Evolutionary conservation across 257 asterid genomes (phyloP), one percentile per base, ranked within the genome.

Genomic region (Datura wrightii): DNA sequence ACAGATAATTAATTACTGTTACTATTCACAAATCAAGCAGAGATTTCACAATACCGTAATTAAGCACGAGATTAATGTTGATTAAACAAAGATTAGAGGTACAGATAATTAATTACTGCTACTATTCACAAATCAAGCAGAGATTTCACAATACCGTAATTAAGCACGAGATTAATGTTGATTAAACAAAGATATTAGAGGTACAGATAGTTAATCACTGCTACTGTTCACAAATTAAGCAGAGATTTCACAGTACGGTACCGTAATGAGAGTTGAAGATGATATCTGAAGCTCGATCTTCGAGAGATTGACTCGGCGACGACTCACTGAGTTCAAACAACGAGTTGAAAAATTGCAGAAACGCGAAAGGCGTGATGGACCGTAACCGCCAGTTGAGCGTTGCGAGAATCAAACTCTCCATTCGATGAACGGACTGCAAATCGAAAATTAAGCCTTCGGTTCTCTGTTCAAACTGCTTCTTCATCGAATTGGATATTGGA

Each of bases 381-480:
- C 95, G 89, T 92, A 90, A 87, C 50, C 95, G 90, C 95, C 93
- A 92, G 60, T 85, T 86, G 53, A 92, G 93, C 19, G 89, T 79
- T 83, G 89, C 69, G n/a, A 92, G 92, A 31, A 92, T 18, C 55
- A 92, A 82, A 39, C 34, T 86, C 87, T 90, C 95, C 95, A 92
- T 92, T 83, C 92, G 90, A 42, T 87, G 88, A 79, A 92, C 66
- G 18, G 87, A 86, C 10, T 82, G 79, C 5, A 84, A 15, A n/a
- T 91, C 88, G 11, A 92, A 88, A 84, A 83, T 87, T 16, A 87
- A 89, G 37, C 88, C 89, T 63, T 14, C 48, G 0, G 79, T 86
- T 65, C 91, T 89, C 91, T 92, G 93, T 86, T 76, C 82, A 76
- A 11, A 82, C 24, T 10, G 42, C n/a, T 66, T 4, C n/a, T 66